Base-by-base conservation (phyloP, 2,329 filamentous ascomycete genomes). In the Sarocladium strictum region DNA sequence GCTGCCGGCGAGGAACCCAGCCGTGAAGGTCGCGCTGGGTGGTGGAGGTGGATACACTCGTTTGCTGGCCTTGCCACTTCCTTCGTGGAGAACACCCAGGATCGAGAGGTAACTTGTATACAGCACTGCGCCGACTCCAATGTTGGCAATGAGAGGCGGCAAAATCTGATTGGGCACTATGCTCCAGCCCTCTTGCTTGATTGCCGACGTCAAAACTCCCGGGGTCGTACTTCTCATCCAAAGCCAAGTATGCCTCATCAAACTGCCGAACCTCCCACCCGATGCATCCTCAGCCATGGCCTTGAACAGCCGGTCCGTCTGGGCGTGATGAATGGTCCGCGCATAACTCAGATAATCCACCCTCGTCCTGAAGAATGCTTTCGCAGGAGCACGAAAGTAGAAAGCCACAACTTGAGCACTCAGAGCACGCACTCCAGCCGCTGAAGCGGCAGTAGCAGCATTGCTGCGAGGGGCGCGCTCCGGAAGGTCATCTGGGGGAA, bases 321-420 rank as follows among this genome's bases (percentile, higher is more conserved):
- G 74, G 33, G 75, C 71, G 58, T 79, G 69, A 57, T 81, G 78
- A 2, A 83, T 65, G 15, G 67, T 75, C 26, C 81, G 74, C 2
- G 80, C 81, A 58, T 82, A 84, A 1, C 79, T 79, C 17, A 84
- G 76, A 61, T 91, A 96, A 74, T 97, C 92, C 59, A 97, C 90
- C 56, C 92, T 78, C 1, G 89, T 92, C 58, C 90, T 83, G 72
- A 97, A 96, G 67, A 97, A 97, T 15, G 91, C 89, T 71, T 96
- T 96, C 53, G 91, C 88, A 1, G 92, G 92, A 0, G 90, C 90
- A 55, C 91, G 80, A 67, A 96, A 97, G 72, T 96, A 97, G 63
- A 96, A 96, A 23, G 90, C 86, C 54, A 96, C 81, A 63, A 90
- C 77, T 66, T 95, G 88, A 7, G 90, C 87, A 62, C 87, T 92